Evolutionary conservation across 106 monocot genomes (phyloP), one percentile per base, ranked within the genome.

Genomic region (Allium fistulosum): DNA sequence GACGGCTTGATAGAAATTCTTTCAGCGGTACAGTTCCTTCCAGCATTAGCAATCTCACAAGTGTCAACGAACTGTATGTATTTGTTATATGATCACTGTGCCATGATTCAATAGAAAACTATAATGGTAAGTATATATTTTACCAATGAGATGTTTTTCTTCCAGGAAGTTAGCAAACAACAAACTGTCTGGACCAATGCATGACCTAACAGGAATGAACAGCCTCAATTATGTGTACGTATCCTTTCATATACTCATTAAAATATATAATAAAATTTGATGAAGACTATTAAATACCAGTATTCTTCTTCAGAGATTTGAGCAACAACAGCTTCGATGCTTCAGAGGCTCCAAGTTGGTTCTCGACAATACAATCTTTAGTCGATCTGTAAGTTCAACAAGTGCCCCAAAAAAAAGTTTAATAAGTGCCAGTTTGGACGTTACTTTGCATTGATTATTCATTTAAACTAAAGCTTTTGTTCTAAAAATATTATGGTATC

Each of bases 111-210:
- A 6, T 66, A 13, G 2, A 17, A 2, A 27, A 22, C 10, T 11
- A 2, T 10, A 11, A 66, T 57, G 4, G 10, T 50, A 62, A 26
- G 50, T 17, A 10, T 28, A 22, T 2, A 28, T 55, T 53, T 11
- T 53, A 15, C 7, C 11, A 48, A 22, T 22, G 22, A 22, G 22
- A 22, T 22, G 22, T 4, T 51, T 67, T 50, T 72, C 10, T 71
- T 72, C 50, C 76, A 96, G 96, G 74, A 88, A 80, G 67, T 72
- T 96, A 63, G 88, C 96, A 51, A 88, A 82, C 68, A 96, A 96
- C 73, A 17, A 70, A 17, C 78, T 96, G 16, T 80, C 58, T 8
- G 96, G 96, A 51, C 4, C 58, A 12, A 27, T 92, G 51, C 92
- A 92, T 47, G 53, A 96, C 63, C 72, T 96, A 8, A 69, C 64